Evolutionary conservation across 1,139 yeast species (phyloP).

Genomic region (Suhomyces bolitotheri): DNA sequence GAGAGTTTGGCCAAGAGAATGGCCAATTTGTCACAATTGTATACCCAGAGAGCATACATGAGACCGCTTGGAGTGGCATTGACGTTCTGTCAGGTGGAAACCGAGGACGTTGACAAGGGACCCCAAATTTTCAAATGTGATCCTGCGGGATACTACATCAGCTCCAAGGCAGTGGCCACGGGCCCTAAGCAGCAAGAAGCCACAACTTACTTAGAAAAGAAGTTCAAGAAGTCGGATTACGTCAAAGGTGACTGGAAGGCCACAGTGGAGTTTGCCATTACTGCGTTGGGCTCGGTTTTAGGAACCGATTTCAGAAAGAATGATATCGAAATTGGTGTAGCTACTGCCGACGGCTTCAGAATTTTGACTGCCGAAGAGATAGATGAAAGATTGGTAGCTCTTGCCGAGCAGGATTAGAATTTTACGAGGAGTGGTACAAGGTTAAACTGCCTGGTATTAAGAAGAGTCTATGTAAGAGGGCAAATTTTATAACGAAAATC

Average conservation of each 20-base stretch:
- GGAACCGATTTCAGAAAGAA: constrained; percentile 93
- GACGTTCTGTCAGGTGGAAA: constrained; percentile 68
- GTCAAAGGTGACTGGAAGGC: constrained; percentile 86
- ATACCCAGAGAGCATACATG: constrained; percentile 99
- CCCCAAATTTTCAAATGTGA: constrained; percentile 93
- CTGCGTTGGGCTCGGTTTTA: constrained; percentile 78
- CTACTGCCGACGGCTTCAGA: constrained; percentile 68
- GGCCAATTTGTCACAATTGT: constrained; percentile 93
- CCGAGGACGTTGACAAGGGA: constrained; percentile 75
- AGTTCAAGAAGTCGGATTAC: constrained; percentile 71
- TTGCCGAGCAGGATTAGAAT: constrained; percentile 88
- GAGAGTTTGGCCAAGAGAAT: constrained; percentile 91
- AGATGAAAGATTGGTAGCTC: constrained; percentile 88
- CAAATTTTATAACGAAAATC: no score
- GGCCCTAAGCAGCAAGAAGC: constrained; percentile 99
- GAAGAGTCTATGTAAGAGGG: background rate
- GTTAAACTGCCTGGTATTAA: background rate
- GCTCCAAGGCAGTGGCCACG: constrained; percentile 89
- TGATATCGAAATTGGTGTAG: constrained; percentile 92
- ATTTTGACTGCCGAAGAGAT: constrained; percentile 80
- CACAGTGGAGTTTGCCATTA: constrained; percentile 87
- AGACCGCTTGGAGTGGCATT: constrained; percentile 94
- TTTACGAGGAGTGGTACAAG: background rate
- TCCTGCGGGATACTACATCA: constrained; percentile 95
- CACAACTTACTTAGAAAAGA: constrained; percentile 86